Evolutionary conservation across 768 basidiomycete genomes (phyloP).

Genomic region (Serendipita sp.): DNA sequence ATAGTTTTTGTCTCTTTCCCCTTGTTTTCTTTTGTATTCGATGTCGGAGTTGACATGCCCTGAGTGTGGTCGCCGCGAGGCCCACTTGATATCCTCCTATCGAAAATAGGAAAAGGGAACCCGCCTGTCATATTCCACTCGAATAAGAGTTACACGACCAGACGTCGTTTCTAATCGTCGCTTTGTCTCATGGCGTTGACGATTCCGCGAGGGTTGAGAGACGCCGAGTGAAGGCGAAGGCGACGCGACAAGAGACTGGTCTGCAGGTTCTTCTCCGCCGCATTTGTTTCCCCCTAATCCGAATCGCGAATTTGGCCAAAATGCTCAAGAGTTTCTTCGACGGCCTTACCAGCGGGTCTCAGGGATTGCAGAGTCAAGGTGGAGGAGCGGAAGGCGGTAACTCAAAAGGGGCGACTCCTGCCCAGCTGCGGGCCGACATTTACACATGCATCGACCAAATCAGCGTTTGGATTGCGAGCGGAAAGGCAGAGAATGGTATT

Average conservation of each 20-base stretch:
- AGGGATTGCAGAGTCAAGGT: not conserved
- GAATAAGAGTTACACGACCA: too few species aligned
- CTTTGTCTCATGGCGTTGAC: too few species aligned
- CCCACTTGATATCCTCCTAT: too few species aligned
- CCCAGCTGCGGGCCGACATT: not conserved
- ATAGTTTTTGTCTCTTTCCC: too few species aligned
- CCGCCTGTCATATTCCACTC: too few species aligned
- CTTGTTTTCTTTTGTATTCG: too few species aligned
- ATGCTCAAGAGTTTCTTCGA: conserved; percentile 3
- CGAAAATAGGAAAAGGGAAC: too few species aligned
- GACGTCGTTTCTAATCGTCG: too few species aligned
- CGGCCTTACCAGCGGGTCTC: not conserved
- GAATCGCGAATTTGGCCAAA: not conserved
- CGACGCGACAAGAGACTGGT: not conserved
- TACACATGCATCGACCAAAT: not conserved
- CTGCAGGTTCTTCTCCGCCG: not conserved
- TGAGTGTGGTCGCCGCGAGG: too few species aligned
- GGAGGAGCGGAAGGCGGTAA: not conserved
- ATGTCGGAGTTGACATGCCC: too few species aligned
- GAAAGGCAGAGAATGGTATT: conserved; percentile 5
- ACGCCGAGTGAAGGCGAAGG: not conserved
- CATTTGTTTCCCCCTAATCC: not conserved
- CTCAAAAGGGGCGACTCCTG: not conserved
- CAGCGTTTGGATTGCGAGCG: not conserved
- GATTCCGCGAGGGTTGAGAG: not conserved